These are phyloP conservation scores for Lumnitzera littorea DNA, from an alignment of 345 rosid genomes.

Conservation along the genomic window DNA sequence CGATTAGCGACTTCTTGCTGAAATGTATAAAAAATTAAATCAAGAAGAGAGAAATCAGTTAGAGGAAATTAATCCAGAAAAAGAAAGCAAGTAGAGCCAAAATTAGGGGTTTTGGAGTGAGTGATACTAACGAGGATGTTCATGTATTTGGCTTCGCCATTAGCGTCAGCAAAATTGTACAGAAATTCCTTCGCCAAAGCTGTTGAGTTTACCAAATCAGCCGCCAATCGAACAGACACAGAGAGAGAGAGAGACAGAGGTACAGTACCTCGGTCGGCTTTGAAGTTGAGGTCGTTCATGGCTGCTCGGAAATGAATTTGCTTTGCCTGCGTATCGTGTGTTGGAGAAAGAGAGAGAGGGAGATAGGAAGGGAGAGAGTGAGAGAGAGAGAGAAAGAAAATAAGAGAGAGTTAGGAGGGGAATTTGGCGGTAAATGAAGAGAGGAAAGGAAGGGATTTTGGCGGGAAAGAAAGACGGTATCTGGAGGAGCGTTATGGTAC, in stretches of 20 bases:
- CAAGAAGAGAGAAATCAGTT: neutral
- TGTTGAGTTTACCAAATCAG: constrained; percentile 10
- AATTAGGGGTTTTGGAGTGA: neutral
- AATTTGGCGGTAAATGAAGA: constrained; percentile 9
- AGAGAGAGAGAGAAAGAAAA: neutral
- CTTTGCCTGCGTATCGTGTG: neutral
- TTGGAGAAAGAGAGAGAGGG: constrained; percentile 2
- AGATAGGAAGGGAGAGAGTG: neutral
- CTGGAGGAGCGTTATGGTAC: too few relatives aligned
- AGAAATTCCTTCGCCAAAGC: constrained; percentile 78
- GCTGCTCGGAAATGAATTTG: constrained; percentile 5
- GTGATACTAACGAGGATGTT: constrained; percentile 65
- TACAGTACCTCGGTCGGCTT: constrained; percentile 52
- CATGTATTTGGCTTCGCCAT: constrained; percentile 70
- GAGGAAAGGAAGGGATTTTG: constrained; percentile 11
- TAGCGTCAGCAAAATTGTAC: constrained; percentile 53
- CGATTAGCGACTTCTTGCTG: constrained; percentile 92
- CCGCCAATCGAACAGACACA: neutral
- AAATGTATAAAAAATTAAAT: neutral
- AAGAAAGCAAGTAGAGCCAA: neutral
- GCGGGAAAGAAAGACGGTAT: constrained; percentile 34
- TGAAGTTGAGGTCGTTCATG: constrained; percentile 59
- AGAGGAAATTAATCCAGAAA: neutral
- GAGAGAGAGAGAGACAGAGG: neutral
- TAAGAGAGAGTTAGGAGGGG: neutral